Base-by-base conservation (phyloP, 2,329 filamentous ascomycete species). In the Beauveria medogensis region DNA sequence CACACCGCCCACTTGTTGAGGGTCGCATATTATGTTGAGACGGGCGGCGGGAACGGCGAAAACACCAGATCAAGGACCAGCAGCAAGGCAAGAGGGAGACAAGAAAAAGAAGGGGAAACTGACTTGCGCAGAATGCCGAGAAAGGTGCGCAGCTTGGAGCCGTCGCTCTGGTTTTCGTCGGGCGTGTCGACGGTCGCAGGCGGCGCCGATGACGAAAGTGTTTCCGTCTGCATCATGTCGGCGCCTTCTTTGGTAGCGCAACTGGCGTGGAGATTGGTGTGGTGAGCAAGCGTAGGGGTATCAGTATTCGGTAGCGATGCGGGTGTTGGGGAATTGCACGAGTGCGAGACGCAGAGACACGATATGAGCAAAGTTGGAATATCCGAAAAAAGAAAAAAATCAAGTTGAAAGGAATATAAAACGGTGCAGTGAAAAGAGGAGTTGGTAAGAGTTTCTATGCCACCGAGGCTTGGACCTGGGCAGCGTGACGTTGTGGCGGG, bases 81-180 rank as follows among this genome's bases (percentile, higher is more conserved):
- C 51, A 26, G 18, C 22, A 22, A 24, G 9, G 28, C 4, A 26
- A 37, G n/a, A n/a, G 28, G n/a, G n/a, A 37, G 18, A 22, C 61
- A 41, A 37, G 40, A 59, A 24, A 50, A 22, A 22, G 22, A 22
- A 22, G 53, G 48, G 22, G 43, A 43, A 46, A 74, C 86, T 78
- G 82, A 96, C 91, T 90, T 96, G 76, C 88, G 88, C 70, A 97
- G 77, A 67, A 97, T 96, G 59, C 87, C 85, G 64, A 97, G 75
- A 70, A 97, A 96, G 1, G 91, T 95, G 76, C 86, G 89, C 70
- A 97, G 79, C 80, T 96, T 96, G 66, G 90, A 93, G 66, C 85
- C 86, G 62, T 97, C 92, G 77, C 90, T 92, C 66, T 81, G 80
- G 26, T 71, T 65, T 66, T 81, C 79, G 61, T 81, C 79, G 18